A percentile compares a stretch with the other conserved stretches of the same genome.
These are phyloP conservation scores for Sporobolomyces pararoseus DNA, from an alignment of 768 basidiomycete species.

Conservation along the genomic window DNA sequence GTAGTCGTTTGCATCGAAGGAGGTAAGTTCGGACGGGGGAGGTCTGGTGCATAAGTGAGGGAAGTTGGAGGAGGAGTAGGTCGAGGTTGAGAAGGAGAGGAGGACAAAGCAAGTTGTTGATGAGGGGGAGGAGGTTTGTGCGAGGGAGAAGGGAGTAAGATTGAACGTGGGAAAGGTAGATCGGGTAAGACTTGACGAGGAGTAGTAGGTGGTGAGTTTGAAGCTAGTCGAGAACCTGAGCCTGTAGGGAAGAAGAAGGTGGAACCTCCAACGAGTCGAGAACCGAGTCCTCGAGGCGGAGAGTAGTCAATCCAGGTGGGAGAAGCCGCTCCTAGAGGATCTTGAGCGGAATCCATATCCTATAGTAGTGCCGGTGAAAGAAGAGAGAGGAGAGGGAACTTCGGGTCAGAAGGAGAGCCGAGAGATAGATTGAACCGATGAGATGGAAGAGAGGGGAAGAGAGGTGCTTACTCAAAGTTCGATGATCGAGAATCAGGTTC, in stretches of 20 bases:
- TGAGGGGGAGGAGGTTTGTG: background rate
- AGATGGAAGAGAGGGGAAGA: background rate
- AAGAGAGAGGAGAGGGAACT: background rate
- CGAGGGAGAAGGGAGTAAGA: background rate
- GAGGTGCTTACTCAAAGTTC: background rate
- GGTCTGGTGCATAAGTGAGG: background rate
- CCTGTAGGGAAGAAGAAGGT: conserved; percentile 17
- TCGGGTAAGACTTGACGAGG: background rate
- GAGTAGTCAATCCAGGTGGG: conserved; percentile 8
- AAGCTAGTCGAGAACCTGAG: background rate
- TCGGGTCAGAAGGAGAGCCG: no score
- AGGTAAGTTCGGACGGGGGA: background rate
- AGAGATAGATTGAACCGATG: background rate
- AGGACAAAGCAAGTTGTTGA: background rate
- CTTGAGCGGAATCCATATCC: background rate
- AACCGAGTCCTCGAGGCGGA: background rate
- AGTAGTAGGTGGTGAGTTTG: background rate
- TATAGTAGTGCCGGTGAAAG: background rate
- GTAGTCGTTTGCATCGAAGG: background rate
- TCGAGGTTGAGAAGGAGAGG: background rate
- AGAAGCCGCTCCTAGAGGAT: background rate
- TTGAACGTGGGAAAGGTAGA: conserved; percentile 5
- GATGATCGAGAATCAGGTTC: no score
- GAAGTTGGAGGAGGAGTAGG: background rate
- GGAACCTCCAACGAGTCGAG: background rate